These are phyloP conservation scores for Flaveria ramosissima DNA, from an alignment of 129 eudicot species.

Conservation along the genomic window DNA sequence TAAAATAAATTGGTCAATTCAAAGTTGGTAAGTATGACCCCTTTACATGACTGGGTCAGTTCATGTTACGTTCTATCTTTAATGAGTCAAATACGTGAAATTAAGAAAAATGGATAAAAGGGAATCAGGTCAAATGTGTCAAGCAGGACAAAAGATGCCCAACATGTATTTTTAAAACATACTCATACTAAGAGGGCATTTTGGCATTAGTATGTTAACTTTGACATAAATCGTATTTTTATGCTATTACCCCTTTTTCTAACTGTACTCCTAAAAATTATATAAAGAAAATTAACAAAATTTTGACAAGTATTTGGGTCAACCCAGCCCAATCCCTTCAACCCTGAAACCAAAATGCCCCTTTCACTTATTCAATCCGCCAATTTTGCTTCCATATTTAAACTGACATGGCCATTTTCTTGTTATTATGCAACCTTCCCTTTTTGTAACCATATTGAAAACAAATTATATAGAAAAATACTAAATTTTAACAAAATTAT, in stretches of 20 bases:
- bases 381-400: background rate
- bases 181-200: background rate
- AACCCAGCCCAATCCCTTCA: background rate
- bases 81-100: background rate
- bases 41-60: background rate
- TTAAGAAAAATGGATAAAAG: background rate
- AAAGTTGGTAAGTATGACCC: background rate
- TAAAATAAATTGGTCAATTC: background rate
- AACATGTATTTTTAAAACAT: background rate
- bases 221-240: background rate
- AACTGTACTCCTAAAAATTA: too few species aligned
- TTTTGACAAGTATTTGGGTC: background rate
- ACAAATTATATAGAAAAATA: background rate
- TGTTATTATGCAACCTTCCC: background rate
- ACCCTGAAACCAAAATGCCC: background rate
- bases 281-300: too few species aligned
- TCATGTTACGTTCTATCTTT: background rate
- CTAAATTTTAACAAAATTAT: background rate
- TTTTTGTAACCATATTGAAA: background rate
- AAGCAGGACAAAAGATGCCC: background rate
- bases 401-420: too few species aligned
- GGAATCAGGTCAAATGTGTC: background rate
- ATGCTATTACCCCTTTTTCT: background rate
- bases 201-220: background rate
- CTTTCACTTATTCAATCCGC: background rate